Evolutionary conservation across 192 early-diverging fungal genomes (phyloP), one percentile per base, ranked within the genome.

Genomic region (Lobulomyces angularis): DNA sequence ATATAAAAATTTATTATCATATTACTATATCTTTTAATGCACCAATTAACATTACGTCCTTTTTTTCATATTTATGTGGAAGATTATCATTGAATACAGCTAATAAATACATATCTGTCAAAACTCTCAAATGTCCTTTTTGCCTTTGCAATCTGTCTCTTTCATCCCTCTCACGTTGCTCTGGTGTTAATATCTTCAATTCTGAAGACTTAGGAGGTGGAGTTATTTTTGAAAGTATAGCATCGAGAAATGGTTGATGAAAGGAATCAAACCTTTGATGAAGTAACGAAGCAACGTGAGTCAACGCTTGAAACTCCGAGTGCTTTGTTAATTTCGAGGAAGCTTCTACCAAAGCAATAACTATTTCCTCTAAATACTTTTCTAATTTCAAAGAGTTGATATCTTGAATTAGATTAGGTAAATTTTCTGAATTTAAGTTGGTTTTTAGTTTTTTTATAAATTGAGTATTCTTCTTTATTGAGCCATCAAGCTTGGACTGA

Each of bases 401-500:
- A 45, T 94, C 90, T 17, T 81, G 73, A 26, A 88, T 54, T 3
- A 85, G 23, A 51, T 59, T 0, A 53, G 53, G 28, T 45, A 75
- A 46, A 81, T 85, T 27, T 61, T 82, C 45, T 64, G 68, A 48
- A 74, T 68, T 55, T 68, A 81, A 16, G 68, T 57, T 31, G 11
- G 64, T 46, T 77, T 85, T 73, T 67, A 97, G 45, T 47, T 91
- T 92, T 54, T 87, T 87, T 43, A 94, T 86, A 54, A 99, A 97
- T 11, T 80, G 75, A 3, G 85, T 90, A 61, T 95, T 95, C 68
- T 95, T 95, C 56, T 97, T 99, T 35, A 99, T 86, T 61, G 86
- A 93, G 40, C 86, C 81, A 50, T 99, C 95, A 14, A 97, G 69
- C 33, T 72, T 83, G 25, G 22, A 12, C 5, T 26, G 34, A 12